A percentile compares a stretch with the other conserved stretches of the same genome.
Evolutionary conservation across 768 basidiomycete genomes (phyloP).

Genomic region (Stropharia rugosoannulata): DNA sequence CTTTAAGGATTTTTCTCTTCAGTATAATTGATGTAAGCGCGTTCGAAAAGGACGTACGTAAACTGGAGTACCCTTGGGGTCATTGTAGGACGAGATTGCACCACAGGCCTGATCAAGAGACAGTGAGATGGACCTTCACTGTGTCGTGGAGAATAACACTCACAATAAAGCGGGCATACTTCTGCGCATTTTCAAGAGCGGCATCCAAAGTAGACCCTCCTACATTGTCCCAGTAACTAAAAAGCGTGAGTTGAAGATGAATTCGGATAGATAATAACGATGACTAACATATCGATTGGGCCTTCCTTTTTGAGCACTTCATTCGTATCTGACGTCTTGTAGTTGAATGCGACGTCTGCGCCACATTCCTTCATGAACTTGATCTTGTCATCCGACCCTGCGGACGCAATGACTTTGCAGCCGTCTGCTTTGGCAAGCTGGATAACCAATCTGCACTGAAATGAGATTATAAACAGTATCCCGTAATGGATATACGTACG

Average conservation of each 20-base stretch:
- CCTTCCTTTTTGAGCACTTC: slow-evolving; percentile 58
- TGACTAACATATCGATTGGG: slow-evolving; percentile 40
- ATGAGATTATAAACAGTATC: background rate
- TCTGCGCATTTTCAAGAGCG: slow-evolving; percentile 45
- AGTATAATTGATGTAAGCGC: background rate
- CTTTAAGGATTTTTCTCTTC: slow-evolving; percentile 13
- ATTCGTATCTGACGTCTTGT: slow-evolving; percentile 55
- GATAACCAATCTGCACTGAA: slow-evolving; percentile 37
- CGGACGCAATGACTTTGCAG: slow-evolving; percentile 67
- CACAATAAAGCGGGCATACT: slow-evolving; percentile 50
- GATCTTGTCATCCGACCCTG: slow-evolving; percentile 76
- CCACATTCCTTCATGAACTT: slow-evolving; percentile 58
- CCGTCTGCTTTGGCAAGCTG: slow-evolving; percentile 53
- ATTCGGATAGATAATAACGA: background rate
- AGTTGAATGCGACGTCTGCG: slow-evolving; percentile 72
- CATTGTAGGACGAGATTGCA: slow-evolving; percentile 38
- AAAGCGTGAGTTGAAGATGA: background rate
- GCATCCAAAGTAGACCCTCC: slow-evolving; percentile 59
- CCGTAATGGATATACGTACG: slow-evolving; percentile 35
- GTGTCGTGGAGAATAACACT: slow-evolving; percentile 12
- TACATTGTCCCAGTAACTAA: slow-evolving; percentile 57
- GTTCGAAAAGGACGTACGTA: slow-evolving; percentile 19
- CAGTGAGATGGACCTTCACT: too few species aligned
- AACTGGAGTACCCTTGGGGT: slow-evolving; percentile 21
- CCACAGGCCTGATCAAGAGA: slow-evolving; percentile 37